Base-by-base conservation (phyloP, 75 land plant species). In the Cryptomeria japonica region DNA sequence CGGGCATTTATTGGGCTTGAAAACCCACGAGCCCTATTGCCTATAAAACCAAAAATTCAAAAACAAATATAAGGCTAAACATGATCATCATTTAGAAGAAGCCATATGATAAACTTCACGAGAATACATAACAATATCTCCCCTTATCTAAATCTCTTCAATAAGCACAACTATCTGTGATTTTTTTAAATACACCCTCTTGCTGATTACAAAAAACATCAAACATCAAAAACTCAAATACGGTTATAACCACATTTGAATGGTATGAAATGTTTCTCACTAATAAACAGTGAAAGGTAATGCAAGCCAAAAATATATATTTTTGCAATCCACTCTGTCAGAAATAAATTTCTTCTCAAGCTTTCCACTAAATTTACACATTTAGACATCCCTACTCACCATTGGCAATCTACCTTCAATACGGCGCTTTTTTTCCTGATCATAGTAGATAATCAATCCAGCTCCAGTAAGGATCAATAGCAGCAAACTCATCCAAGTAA, bases 401-500 rank as follows among this genome's bases (percentile, higher is more conserved):
- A 91, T 89, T 44, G 90, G 89, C 88, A 90, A 87, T 88, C 90
- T 95, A 97, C 99, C 99, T 96, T 96, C 93, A 91, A 97, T 95
- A 55, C 91, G 98, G 13, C 93, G 93, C 86, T 93, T 96, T 93
- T 98, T 96, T 80, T 96, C 97, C 31, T 64, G 90, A 86, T 98
- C 98, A 87, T 92, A 96, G 84, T 95, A 94, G 83, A 82, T 89
- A 12, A 98, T 70, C 51, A 98, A 37, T 84, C 98, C 99, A 39
- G 90, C 94, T 68, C 98, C 98, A 76, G 99, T 98, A 6, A 88
- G 53, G 42, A 94, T 61, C 87, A 98, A 88, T 87, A 98, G 92
- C 37, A 91, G 85, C 85, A 98, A 89, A 84, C 97, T 98, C 89
- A 95, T 85, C 99, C 99, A 98, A 56, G 99, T 94, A 44, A 98